A percentile compares a stretch with the other conserved stretches of the same genome.
Evolutionary conservation across 805 yeast genomes (phyloP).

Genomic region (Candida krabiensis): DNA sequence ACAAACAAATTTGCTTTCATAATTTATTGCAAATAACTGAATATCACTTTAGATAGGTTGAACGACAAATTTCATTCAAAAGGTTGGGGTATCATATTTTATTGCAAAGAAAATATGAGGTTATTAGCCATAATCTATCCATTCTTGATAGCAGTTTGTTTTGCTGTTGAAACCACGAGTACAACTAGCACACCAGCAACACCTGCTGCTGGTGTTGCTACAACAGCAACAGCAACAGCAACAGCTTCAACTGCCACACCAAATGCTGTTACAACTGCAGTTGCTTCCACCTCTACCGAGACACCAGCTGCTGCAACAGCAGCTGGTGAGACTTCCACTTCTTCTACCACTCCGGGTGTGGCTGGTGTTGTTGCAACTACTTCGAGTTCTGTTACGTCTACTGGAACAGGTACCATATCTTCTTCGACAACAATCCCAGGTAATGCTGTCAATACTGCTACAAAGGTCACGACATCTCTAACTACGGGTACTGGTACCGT

Average conservation of each 20-base stretch:
- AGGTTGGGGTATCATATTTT: no score
- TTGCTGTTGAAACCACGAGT: no score
- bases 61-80: no score
- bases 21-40: no score
- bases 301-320: constrained; percentile 12
- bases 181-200: constrained; percentile 1
- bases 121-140: no score
- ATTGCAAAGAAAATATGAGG: no score
- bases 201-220: constrained; percentile 7
- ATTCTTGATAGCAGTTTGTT: no score
- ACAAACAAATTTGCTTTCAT: no score
- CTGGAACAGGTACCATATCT: constrained; percentile 26
- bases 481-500: constrained; percentile 30
- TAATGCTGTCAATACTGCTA: constrained; percentile 14
- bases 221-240: constrained; percentile 7
- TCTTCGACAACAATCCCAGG: constrained; percentile 26
- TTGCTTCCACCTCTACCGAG: constrained; percentile 6
- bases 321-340: constrained; percentile 13
- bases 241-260: constrained; percentile 4
- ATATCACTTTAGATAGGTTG: no score
- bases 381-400: constrained; percentile 14
- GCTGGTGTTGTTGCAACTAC: constrained; percentile 21
- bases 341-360: constrained; percentile 7
- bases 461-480: constrained; percentile 18
- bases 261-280: constrained; percentile 3